Base-by-base conservation (phyloP, 441 rosid genomes). In the Aquilaria agallochum region DNA sequence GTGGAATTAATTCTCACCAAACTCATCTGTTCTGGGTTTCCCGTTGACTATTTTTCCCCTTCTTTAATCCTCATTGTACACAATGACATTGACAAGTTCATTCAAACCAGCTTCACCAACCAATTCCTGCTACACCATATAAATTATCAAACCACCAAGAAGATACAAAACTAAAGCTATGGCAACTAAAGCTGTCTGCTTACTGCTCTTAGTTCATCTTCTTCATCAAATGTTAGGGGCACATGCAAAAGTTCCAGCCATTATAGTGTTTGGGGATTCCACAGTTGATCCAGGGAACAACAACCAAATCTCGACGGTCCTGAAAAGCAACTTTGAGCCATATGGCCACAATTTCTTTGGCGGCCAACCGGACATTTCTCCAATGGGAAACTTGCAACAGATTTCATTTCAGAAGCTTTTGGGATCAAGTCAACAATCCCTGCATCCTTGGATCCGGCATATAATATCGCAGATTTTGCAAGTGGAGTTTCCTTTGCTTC, bases 401-500 rank as follows among this genome's bases (percentile, higher is more conserved):
- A 80, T 62, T 80, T 85, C 73, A 67, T 85, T 33, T 80, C 83
- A 1, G 84, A 82, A 73, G 90, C 84, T 31, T 80, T 80, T 2
- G 78, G 83, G 32, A 63, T 85, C 67, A 85, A 82, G 74, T 77
- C 72, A 46, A 31, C 56, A 5, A 78, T 85, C 53, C 90, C 90
- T 5, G 84, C 90, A 0, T 85, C 82, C 58, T 57, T 85, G 69
- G 86, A 85, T 70, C 86, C 83, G 2, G 58, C 54, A 0, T 80
- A 64, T 62, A 60, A 65, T 69, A 82, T 85, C 31, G 32, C 59
- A 70, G 84, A 85, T 60, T 82, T 82, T 47, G 78, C 83, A 45
- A 75, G 83, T 0, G 88, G 90, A 10, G 86, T 85, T 50, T 82
- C 81, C 53, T 85, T 85, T 50, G 90, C 90, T 63, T 85, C 90